Base-by-base conservation (phyloP, 78 protist genomes). In the slime mould (Dictyostelium discoideum) region DNA sequence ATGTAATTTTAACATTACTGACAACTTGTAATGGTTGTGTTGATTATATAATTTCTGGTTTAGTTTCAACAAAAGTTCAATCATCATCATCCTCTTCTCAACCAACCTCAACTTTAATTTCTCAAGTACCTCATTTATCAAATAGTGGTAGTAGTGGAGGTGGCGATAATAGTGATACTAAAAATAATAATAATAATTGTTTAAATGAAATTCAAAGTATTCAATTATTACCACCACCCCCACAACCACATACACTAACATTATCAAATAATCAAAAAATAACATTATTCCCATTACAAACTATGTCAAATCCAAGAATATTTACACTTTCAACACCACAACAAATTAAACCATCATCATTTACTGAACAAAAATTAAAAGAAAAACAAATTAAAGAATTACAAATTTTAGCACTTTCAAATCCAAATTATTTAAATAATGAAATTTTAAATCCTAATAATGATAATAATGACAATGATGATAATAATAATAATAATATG, bases 181-280 rank as follows among this genome's bases (percentile, higher is more conserved):
- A 57, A 18, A 20, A 67, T 9, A 65, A 65, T 20, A 65, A 65
- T 20, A 16, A 16, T 22, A 67, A n/a, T 9, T 44, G 8, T 44
- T 44, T 44, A 44, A 44, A 7, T 44, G 48, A 44, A n/a, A 14
- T 18, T 18, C 84, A 22, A 79, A 44, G 48, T 44, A 44, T 7
- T 44, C 48, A 2, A 44, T 2, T 44, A 44, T 7, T 44, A 44
- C 26, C n/a, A 32, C 40, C 32, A 63, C 11, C 40, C 29, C 46
- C 4, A 32, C 73, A 37, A 50, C 24, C 73, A 37, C 84, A 54
- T 14, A 44, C 24, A 16, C 60, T 37, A 37, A 86, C 37, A 86
- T 83, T 14, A 50, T 14, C 80, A 29, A 63, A 86, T 74, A 77
- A 77, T 76, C 92, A 86, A 54, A 10, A n/a, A 37, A 54, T 76